Conservation (phyloP, 2,329 filamentous ascomycete species). For the Fusarium dimerum region DNA sequence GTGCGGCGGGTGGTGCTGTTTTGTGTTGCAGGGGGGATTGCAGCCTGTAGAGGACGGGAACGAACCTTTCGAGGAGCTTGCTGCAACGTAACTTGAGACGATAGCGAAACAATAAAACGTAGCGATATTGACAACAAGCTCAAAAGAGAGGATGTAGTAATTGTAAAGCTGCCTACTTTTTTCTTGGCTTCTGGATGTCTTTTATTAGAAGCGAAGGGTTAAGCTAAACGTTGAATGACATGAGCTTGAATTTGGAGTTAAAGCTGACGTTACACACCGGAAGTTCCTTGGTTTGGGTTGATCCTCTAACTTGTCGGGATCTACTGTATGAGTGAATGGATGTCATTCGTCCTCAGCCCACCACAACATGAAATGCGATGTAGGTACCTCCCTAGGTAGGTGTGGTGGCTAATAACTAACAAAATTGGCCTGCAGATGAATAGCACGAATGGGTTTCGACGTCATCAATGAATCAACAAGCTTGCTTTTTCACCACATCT, state of each 20-base stretch:
- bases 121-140: not conserved
- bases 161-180: not conserved
- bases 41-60: slow-evolving; percentile 6
- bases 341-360: slow-evolving; percentile 18
- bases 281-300: not conserved
- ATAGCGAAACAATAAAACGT: slow-evolving; percentile 18
- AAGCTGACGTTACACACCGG: not conserved
- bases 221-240: not conserved
- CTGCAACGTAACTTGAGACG: slow-evolving; percentile 30
- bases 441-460: slow-evolving; percentile 23
- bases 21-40: slow-evolving; percentile 11
- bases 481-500: slow-evolving; percentile 22
- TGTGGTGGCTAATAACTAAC: slow-evolving; percentile 7
- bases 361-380: slow-evolving; percentile 12
- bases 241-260: not conserved
- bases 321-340: not conserved
- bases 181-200: not conserved
- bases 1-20: not conserved
- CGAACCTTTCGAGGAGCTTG: slow-evolving; percentile 7
- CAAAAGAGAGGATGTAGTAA: slow-evolving; percentile 1
- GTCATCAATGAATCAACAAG: slow-evolving; percentile 24
- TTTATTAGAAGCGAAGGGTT: not conserved
- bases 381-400: not conserved
- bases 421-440: slow-evolving; percentile 16
- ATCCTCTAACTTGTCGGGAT: not conserved